Evolutionary conservation across 1,284 basidiomycete species (phyloP).

Genomic region (Exobasidium rhododendri): DNA sequence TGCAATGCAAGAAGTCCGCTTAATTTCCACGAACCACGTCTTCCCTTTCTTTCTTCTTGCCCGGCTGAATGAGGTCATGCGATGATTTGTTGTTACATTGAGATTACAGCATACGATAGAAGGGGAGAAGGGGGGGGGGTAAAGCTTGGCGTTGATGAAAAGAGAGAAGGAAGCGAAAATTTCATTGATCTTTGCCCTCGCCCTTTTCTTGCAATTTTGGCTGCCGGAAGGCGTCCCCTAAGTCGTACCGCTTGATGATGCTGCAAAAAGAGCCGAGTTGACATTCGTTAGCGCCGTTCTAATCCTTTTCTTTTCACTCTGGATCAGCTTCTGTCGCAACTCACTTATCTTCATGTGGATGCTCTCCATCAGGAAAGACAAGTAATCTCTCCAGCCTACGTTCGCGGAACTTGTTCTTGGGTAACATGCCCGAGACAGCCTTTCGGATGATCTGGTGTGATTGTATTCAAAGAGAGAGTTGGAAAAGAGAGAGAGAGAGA

Average conservation of each 20-base stretch:
- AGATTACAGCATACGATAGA: neutral
- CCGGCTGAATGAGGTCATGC: neutral
- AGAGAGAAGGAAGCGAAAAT: no score
- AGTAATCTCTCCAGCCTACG: conserved; percentile 50
- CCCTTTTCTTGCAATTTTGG: neutral
- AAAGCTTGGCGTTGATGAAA: neutral
- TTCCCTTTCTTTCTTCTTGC: no score
- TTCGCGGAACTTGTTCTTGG: conserved; percentile 53
- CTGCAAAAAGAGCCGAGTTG: neutral
- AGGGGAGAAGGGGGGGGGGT: neutral
- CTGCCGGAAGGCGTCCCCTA: conserved; percentile 18
- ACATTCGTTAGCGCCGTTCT: no score
- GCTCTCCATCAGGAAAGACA: conserved; percentile 44
- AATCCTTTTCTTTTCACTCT: neutral
- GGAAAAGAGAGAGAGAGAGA: conserved; percentile 3
- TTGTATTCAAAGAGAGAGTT: conserved; percentile 9
- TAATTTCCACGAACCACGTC: no score
- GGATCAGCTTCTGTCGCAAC: neutral
- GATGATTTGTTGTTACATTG: conserved; percentile 1
- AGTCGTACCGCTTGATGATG: conserved; percentile 22
- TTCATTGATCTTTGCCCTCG: no score
- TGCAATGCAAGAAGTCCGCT: no score
- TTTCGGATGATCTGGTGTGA: conserved; percentile 41
- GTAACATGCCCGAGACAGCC: conserved; percentile 54
- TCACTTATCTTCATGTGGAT: conserved; percentile 47